phyloP scores from a whole-genome alignment of 257 asterid species.

The Verbena officinalis region DNA sequence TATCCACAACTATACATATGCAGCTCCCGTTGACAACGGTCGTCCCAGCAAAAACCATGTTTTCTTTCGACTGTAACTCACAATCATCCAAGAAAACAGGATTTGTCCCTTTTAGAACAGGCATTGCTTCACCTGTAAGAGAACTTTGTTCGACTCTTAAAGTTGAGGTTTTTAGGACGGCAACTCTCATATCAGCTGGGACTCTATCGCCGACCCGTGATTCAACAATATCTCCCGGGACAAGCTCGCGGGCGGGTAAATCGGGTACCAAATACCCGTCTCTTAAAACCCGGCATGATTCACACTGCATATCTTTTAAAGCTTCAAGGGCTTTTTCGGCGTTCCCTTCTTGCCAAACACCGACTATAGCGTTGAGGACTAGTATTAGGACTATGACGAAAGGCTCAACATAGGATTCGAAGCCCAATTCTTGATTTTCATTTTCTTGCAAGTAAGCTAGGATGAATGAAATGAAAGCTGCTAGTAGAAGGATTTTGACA shows the following conservation, averaged over 20 bases:
- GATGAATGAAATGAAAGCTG: constrained; percentile 72
- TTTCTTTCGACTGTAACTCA: constrained; percentile 66
- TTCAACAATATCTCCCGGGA: constrained; percentile 76
- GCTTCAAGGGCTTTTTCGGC: constrained; percentile 79
- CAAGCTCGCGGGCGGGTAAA: constrained; percentile 69
- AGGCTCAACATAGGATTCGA: constrained; percentile 68
- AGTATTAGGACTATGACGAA: constrained; percentile 62
- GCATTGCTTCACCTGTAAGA: constrained; percentile 70
- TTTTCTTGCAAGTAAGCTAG: constrained; percentile 63
- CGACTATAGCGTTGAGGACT: constrained; percentile 64
- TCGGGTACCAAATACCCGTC: constrained; percentile 59
- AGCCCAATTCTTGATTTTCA: constrained; percentile 48
- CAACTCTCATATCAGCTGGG: constrained; percentile 76
- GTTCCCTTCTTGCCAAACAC: constrained; percentile 79
- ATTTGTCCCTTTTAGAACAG: constrained; percentile 49
- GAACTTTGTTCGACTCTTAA: constrained; percentile 73
- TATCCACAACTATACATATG: constrained; percentile 50
- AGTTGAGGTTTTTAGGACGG: constrained; percentile 51
- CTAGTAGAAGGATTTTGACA: constrained; percentile 69
- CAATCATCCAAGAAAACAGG: constrained; percentile 52
- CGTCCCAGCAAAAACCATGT: constrained; percentile 79
- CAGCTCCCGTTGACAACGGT: constrained; percentile 70
- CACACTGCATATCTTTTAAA: constrained; percentile 69
- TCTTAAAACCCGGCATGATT: constrained; percentile 53
- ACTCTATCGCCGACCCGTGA: constrained; percentile 71